Conservation (phyloP, 2,329 filamentous ascomycete species). For the Ramularia endophylla region DNA sequence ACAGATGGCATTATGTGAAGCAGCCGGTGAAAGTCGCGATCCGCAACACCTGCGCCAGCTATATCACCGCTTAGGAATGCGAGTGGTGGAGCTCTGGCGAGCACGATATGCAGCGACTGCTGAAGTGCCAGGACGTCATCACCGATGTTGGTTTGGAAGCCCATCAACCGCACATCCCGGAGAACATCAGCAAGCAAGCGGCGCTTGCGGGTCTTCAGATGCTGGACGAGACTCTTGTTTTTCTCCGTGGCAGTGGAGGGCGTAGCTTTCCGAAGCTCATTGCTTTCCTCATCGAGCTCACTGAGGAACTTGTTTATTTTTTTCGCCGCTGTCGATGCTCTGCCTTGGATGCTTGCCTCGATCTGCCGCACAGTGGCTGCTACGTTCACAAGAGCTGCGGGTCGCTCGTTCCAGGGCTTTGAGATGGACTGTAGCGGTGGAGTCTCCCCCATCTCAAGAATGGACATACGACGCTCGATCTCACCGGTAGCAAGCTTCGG, state of each 20-base stretch:
- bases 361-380: background rate
- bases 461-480: background rate
- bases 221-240: slow-evolving; percentile 75
- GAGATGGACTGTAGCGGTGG: slow-evolving; percentile 6
- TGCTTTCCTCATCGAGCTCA: slow-evolving; percentile 61
- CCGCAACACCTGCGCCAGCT: slow-evolving; percentile 35
- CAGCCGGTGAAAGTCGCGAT: slow-evolving; percentile 73
- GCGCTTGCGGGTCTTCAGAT: slow-evolving; percentile 84
- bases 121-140: slow-evolving; percentile 69
- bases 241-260: slow-evolving; percentile 77
- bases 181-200: slow-evolving; percentile 86
- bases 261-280: slow-evolving; percentile 75
- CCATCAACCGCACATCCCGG: slow-evolving; percentile 79
- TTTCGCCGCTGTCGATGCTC: slow-evolving; percentile 2
- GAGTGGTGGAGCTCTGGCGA: slow-evolving; percentile 50
- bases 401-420: slow-evolving; percentile 5
- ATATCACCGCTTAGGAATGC: slow-evolving; percentile 10
- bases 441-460: background rate
- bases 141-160: slow-evolving; percentile 75
- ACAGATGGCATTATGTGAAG: slow-evolving; percentile 66
- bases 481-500: slow-evolving; percentile 2
- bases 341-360: background rate
- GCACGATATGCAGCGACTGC: slow-evolving; percentile 60
- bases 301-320: slow-evolving; percentile 11
- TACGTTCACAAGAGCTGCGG: slow-evolving; percentile 3